Evolutionary conservation across 2,329 filamentous ascomycete species (phyloP), one percentile per base, ranked within the genome.

Genomic region (Colletotrichum destructivum): DNA sequence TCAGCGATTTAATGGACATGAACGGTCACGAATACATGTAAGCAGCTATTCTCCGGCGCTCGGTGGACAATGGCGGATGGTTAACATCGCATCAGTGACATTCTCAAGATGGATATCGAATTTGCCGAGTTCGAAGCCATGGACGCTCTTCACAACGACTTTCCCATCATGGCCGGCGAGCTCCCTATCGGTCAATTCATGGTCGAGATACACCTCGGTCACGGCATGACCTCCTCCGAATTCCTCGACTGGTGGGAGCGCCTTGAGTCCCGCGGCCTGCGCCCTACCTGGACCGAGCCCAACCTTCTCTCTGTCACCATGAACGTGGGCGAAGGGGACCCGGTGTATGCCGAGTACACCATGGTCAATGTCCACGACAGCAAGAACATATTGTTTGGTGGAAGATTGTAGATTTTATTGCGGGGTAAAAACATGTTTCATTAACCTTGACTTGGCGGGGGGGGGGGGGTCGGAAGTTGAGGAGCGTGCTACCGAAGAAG

Each of bases 71-170:
- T 4, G 13, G 11, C 42, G 15, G 15, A 16, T 5, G 4, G 54
- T 68, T 75, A 55, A 73, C 62, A 49, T 26, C 12, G 44, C 21
- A 46, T 42, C 62, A 80, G 79, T 62, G 82, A 84, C 72, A 78
- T 84, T 23, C 65, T 83, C 47, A 83, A 83, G 74, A 83, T 83
- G 70, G 82, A 84, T 72, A 80, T 83, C 54, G 82, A 83, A 62
- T 79, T 79, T 4, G 72, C 75, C 15, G 82, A 83, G 69, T 83
- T 80, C 65, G 76, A 76, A 44, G 74, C 80, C 12, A 69, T 81
- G 62, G 75, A 75, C 49, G 75, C 74, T 15, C 72, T 81, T n/a
- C 74, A 73, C 55, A 16, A 49, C 15, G 74, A 75, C 46, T 77
- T 78, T 54, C 74, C 75, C 38, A 15, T 71, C 4, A 42, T 57